These are phyloP conservation scores for Daedalea quercina DNA, from an alignment of 768 basidiomycete genomes.

Conservation along the genomic window DNA sequence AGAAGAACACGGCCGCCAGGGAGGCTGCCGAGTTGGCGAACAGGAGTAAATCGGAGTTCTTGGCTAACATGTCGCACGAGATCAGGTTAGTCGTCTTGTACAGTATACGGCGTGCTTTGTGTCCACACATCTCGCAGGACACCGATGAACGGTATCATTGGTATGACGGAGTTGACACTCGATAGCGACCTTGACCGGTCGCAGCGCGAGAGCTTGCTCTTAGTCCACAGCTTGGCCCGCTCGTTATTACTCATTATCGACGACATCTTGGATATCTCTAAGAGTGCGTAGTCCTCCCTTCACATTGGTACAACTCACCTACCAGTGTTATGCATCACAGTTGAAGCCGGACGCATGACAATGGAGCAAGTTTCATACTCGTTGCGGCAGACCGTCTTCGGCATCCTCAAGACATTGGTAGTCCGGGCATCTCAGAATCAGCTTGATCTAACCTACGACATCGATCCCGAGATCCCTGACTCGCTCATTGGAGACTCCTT, in stretches of 20 bases:
- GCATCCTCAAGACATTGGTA: slow-evolving; percentile 95
- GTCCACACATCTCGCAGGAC: slow-evolving; percentile 47
- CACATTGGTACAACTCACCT: slow-evolving; percentile 2
- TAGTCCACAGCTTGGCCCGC: slow-evolving; percentile 92
- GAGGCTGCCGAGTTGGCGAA: slow-evolving; percentile 99
- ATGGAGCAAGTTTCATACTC: slow-evolving; percentile 99
- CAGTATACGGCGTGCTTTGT: background rate
- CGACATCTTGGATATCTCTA: slow-evolving; percentile 98
- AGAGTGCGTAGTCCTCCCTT: slow-evolving; percentile 60
- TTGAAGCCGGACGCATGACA: slow-evolving; percentile 99
- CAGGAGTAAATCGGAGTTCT: slow-evolving; percentile 92
- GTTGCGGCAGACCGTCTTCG: slow-evolving; percentile 93
- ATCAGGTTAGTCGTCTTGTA: slow-evolving; percentile 61
- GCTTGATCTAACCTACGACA: slow-evolving; percentile 92
- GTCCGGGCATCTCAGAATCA: slow-evolving; percentile 97
- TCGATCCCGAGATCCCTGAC: slow-evolving; percentile 93
- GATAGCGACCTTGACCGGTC: slow-evolving; percentile 93
- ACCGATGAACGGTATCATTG: slow-evolving; percentile 99
- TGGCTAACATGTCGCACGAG: slow-evolving; percentile 98
- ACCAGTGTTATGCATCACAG: slow-evolving; percentile 37
- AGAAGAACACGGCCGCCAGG: slow-evolving; percentile 97
- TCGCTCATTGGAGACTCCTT: slow-evolving; percentile 96
- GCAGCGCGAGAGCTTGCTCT: slow-evolving; percentile 90
- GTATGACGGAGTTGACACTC: slow-evolving; percentile 98
- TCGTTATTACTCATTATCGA: slow-evolving; percentile 95